Conservation (phyloP, 352 stramenopile genomes). For the Pythium rhizo-oryzae region DNA sequence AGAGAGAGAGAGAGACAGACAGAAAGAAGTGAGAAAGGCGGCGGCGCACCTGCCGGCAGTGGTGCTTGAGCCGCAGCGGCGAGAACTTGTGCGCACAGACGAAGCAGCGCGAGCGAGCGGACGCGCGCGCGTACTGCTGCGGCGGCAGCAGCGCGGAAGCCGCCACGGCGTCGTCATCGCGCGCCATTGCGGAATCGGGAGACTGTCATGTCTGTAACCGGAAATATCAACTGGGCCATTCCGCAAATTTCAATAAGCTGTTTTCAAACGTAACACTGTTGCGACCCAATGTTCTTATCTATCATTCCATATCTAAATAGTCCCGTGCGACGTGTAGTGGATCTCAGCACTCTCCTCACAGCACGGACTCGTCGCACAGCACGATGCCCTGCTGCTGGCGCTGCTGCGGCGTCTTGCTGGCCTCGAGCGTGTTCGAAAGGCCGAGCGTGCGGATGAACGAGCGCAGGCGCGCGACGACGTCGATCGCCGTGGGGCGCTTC, state of each 20-base stretch:
- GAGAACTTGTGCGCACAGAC: constrained; percentile 7
- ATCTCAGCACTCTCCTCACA: not conserved
- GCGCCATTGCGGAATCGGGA: not conserved
- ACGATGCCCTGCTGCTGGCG: constrained; percentile 12
- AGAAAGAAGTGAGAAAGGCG: no score
- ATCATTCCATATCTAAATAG: not conserved
- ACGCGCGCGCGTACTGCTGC: constrained; percentile 9
- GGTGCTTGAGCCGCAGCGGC: constrained; percentile 13
- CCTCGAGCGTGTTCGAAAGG: constrained; percentile 12
- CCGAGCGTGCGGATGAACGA: constrained; percentile 20
- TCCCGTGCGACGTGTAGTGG: constrained; percentile 3
- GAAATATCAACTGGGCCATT: not conserved
- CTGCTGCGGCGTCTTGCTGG: constrained; percentile 11
- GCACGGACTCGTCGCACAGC: constrained; percentile 4
- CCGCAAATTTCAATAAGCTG: not conserved
- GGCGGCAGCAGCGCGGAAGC: constrained; percentile 11
- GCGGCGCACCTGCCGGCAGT: constrained; percentile 3
- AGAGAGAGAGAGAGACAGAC: no score
- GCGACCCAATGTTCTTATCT: constrained; percentile 11
- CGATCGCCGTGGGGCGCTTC: constrained; percentile 21
- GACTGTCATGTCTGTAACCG: no score
- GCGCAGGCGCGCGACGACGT: constrained; percentile 22
- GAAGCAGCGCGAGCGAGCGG: not conserved
- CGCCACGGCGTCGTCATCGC: not conserved
- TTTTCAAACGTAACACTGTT: not conserved